Base-by-base conservation (phyloP, 768 basidiomycete genomes). In the Mycena galopus region DNA sequence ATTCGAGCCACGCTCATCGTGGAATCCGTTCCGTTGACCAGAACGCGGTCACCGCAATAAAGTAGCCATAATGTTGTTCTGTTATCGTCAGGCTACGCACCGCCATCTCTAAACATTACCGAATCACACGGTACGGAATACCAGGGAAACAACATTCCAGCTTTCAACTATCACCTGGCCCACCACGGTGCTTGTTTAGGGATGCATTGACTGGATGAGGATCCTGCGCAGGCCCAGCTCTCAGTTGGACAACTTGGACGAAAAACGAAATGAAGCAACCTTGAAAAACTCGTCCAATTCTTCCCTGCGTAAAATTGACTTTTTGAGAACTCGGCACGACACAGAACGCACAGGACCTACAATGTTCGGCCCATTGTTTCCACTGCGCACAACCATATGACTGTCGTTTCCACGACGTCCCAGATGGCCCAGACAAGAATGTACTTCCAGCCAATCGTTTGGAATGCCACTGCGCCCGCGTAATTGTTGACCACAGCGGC, bases 231-330 rank as follows among this genome's bases (percentile, higher is more conserved):
- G 21, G 1, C 19, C 4, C 19, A 23, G 30, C 3, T 16, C 25
- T 73, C 57, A 65, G 56, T 16, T 8, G 27, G 21, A 60, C 35
- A 12, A 33, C 32, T 25, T 9, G 8, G 7, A 47, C 23, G 19
- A 42, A 39, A 27, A 11, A n/a, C n/a, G 25, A 32, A 25, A 32
- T 1, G 29, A 19, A 4, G 58, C 21, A 33, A 74, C 73, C 65
- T 71, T n/a, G 61, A 74, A 74, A 27, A 74, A 71, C 29, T 71
- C 73, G 39, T 74, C 69, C 37, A 71, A 61, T 65, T 71, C 61
- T 58, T 74, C 70, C 25, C 73, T 74, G 33, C 37, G 33, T 60
- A 8, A 8, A 27, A 25, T 33, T 30, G 9, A 63, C 42, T 60
- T 21, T n/a, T n/a, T n/a, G n/a, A 25, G 25, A 4, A 27, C 19